phyloP scores from a whole-genome alignment of 1,284 basidiomycete species.

The Apiotrichum sp. region DNA sequence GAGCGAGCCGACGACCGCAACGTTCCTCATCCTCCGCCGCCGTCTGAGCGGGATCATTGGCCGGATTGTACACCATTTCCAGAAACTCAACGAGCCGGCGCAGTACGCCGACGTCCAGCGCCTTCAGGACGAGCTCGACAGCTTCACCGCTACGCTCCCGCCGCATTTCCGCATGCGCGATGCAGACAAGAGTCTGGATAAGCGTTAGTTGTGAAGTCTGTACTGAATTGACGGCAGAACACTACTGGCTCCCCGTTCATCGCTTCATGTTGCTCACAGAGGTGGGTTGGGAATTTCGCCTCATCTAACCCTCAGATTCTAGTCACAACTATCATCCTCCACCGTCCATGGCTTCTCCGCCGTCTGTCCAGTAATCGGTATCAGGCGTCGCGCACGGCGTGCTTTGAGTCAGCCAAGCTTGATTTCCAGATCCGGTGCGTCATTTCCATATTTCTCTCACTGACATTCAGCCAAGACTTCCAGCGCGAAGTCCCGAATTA shows the following conservation, averaged over 20 bases:
- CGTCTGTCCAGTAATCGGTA: constrained; percentile 41
- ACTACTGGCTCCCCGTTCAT: constrained; percentile 41
- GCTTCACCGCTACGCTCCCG: constrained; percentile 68
- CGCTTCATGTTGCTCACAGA: constrained; percentile 45
- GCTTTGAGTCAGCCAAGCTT: constrained; percentile 45
- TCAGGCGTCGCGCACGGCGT: constrained; percentile 37
- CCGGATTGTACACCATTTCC: constrained; percentile 89
- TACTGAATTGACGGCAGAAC: constrained; percentile 9
- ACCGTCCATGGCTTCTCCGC: constrained; percentile 44
- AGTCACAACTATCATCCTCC: constrained; percentile 45
- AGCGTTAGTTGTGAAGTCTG: constrained; percentile 31
- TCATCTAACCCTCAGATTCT: constrained; percentile 8
- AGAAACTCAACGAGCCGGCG: constrained; percentile 72
- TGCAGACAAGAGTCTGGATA: constrained; percentile 72
- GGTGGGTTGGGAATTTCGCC: constrained; percentile 10
- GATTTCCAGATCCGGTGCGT: constrained; percentile 37
- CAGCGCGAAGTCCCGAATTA: constrained; percentile 37
- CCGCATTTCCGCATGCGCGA: constrained; percentile 55
- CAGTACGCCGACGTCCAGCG: constrained; percentile 78
- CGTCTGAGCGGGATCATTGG: constrained; percentile 81
- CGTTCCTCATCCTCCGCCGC: constrained; percentile 82
- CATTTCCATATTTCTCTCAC: no score
- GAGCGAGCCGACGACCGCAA: constrained; percentile 66
- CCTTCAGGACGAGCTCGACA: constrained; percentile 78
- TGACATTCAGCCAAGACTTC: constrained; percentile 28